These are phyloP conservation scores for Suillus bovinus DNA, from an alignment of 768 basidiomycete species.

Conservation along the genomic window DNA sequence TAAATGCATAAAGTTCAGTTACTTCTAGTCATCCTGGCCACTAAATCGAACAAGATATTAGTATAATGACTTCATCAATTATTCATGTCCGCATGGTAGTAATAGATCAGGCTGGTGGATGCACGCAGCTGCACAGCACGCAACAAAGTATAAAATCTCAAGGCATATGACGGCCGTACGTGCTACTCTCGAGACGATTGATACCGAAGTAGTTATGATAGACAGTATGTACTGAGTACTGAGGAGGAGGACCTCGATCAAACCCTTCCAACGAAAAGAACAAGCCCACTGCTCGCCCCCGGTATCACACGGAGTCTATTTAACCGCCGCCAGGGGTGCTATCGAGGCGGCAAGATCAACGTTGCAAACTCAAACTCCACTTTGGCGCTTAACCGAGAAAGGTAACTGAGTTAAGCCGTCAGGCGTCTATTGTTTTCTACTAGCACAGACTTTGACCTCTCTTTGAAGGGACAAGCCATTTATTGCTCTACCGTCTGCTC, in stretches of 20 bases:
- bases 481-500: not conserved
- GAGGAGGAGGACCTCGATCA: not conserved
- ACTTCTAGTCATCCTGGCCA: not conserved
- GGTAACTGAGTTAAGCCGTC: not conserved
- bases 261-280: not conserved
- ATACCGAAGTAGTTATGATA: not conserved
- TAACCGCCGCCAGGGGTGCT: not conserved
- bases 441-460: not conserved
- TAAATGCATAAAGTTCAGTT: not conserved
- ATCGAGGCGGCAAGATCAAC: not conserved
- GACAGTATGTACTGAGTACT: not conserved
- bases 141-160: not conserved
- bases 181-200: not conserved
- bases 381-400: conserved; percentile 5
- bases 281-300: not conserved
- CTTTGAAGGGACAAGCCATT: not conserved
- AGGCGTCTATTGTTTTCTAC: conserved; percentile 1
- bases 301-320: not conserved
- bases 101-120: not conserved
- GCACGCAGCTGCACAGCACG: not conserved
- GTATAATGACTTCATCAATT: not conserved
- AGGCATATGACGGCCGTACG: not conserved
- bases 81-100: conserved; percentile 4
- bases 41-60: not conserved
- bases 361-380: not conserved